These are phyloP conservation scores for Lepidium didymum DNA, from an alignment of 345 rosid species.

Conservation along the genomic window DNA sequence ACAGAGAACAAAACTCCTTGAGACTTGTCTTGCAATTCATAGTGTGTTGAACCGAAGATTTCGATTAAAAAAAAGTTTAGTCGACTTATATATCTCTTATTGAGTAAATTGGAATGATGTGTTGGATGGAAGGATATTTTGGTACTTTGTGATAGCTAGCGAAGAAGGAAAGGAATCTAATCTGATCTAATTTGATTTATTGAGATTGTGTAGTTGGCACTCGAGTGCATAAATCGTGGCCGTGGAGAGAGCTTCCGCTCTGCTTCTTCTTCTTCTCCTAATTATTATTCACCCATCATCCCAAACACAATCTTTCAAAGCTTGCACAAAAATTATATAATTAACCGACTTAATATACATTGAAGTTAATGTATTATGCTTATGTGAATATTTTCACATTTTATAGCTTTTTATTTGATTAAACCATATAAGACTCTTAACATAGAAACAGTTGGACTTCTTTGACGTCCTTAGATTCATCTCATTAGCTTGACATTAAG, in stretches of 20 bases:
- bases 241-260: slow-evolving; percentile 18
- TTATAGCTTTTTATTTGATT: neutral
- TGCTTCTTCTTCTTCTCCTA: neutral
- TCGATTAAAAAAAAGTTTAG: neutral
- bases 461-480: too few relatives aligned
- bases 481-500: too few relatives aligned
- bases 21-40: too few relatives aligned
- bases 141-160: neutral
- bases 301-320: too few relatives aligned
- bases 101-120: neutral
- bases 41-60: too few relatives aligned
- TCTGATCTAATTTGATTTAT: neutral
- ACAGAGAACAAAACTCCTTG: too few relatives aligned
- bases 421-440: too few relatives aligned
- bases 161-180: neutral
- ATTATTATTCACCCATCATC: neutral
- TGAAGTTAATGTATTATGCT: neutral
- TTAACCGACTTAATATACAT: neutral
- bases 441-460: too few relatives aligned
- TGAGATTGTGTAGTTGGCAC: slow-evolving; percentile 10
- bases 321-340: neutral
- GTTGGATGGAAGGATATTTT: neutral
- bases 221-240: slow-evolving; percentile 24
- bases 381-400: neutral
- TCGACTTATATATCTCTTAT: neutral